These are phyloP conservation scores for Ascochyta koolunga DNA, from an alignment of 2,329 filamentous ascomycete species.

Conservation along the genomic window DNA sequence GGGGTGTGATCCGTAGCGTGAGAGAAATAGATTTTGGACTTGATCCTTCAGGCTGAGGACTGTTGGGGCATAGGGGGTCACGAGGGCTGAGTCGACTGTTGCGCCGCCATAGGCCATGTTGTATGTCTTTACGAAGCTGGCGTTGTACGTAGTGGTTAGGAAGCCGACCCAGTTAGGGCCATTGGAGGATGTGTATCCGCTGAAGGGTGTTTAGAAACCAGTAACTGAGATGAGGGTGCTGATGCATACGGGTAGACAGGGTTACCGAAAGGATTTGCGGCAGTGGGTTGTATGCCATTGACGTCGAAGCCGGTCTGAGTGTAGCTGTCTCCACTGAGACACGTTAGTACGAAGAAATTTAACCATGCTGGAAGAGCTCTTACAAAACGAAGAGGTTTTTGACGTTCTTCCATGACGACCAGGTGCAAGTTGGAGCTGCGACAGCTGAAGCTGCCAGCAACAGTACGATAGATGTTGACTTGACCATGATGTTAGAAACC, in stretches of 20 bases:
- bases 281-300: conserved; percentile 57
- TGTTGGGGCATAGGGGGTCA: conserved; percentile 57
- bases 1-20: conserved; percentile 46
- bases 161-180: conserved; percentile 64
- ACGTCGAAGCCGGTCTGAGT: conserved; percentile 65
- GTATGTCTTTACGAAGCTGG: conserved; percentile 55
- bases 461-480: conserved; percentile 28
- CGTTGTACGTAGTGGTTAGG: conserved; percentile 45
- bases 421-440: conserved; percentile 33
- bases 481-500: conserved; percentile 25
- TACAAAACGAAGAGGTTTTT: conserved; percentile 46
- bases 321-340: conserved; percentile 63
- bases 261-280: conserved; percentile 66
- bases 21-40: conserved; percentile 53
- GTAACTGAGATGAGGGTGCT: not conserved
- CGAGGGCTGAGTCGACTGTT: conserved; percentile 48
- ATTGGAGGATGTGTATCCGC: conserved; percentile 47
- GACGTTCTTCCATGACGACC: conserved; percentile 42
- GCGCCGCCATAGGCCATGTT: conserved; percentile 59
- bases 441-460: conserved; percentile 27
- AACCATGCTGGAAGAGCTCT: not conserved
- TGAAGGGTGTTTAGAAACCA: conserved; percentile 12
- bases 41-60: conserved; percentile 61
- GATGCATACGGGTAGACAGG: conserved; percentile 56
- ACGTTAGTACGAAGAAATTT: conserved; percentile 2